These are phyloP conservation scores for Barnettozyma vustinii DNA, from an alignment of 805 yeast species.

Conservation along the genomic window DNA sequence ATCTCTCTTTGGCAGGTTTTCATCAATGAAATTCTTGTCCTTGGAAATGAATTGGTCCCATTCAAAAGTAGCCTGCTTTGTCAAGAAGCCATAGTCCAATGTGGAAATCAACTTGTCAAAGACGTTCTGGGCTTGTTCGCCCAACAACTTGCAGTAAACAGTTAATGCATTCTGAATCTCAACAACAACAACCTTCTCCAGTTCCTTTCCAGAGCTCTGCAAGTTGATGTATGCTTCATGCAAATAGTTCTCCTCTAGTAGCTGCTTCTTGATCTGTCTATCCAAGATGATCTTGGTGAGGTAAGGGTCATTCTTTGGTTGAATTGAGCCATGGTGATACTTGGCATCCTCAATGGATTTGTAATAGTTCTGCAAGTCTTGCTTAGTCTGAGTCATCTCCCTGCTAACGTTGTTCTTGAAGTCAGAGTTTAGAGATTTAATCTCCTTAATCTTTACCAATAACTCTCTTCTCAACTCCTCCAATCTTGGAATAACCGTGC, in stretches of 20 bases:
- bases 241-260: constrained; percentile 77
- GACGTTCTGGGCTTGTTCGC: constrained; percentile 68
- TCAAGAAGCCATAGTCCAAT: constrained; percentile 62
- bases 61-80: constrained; percentile 75
- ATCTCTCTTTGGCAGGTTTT: constrained; percentile 55
- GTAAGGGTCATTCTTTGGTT: constrained; percentile 73
- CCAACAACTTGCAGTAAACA: constrained; percentile 62
- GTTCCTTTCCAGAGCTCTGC: constrained; percentile 81
- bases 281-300: constrained; percentile 68
- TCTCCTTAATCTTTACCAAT: constrained; percentile 80
- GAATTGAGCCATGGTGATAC: constrained; percentile 36
- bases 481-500: constrained; percentile 57
- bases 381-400: constrained; percentile 64
- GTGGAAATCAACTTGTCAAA: constrained; percentile 61
- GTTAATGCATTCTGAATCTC: constrained; percentile 82
- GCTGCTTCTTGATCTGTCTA: constrained; percentile 68
- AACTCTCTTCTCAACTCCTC: constrained; percentile 72
- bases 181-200: constrained; percentile 80
- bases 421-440: constrained; percentile 74
- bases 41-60: constrained; percentile 81
- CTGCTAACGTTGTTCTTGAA: constrained; percentile 70
- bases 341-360: constrained; percentile 64
- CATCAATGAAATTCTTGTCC: constrained; percentile 67
- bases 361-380: constrained; percentile 45
- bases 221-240: constrained; percentile 86